Evolutionary conservation across 2,329 filamentous ascomycete species (phyloP), one percentile per base, ranked within the genome.

Genomic region (Colletotrichum sp.): DNA sequence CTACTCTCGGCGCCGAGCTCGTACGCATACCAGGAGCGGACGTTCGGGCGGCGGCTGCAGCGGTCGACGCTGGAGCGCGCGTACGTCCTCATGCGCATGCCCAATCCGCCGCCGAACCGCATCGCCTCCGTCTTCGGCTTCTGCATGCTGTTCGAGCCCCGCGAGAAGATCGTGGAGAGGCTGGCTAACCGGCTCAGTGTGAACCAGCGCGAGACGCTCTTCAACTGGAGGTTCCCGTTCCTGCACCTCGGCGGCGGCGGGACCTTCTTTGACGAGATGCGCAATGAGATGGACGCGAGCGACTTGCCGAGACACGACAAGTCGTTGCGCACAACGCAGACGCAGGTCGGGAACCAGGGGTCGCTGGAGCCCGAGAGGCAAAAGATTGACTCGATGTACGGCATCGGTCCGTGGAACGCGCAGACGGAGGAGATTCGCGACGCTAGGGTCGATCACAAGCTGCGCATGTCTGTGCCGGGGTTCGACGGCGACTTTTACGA

Each of bases 401-500:
- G 71, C 4, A 87, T 87, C 77, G 90, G 90, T 0, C 90, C 90
- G 0, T 91, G 90, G 75, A 81, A 83, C 8, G 78, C 83, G 8
- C 80, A 80, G 6, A 81, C 87, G 4, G 84, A 85, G 34, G 78
- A 84, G 2, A 82, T 86, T 2, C 83, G 86, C 22, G 87, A 89
- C 30, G 81, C 84, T 8, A 79, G 84, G 25, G 78, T 92, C 9
- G 85, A 88, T 48, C 56, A 48, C 15, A 85, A 87, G 18, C 86
- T 94, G 78, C 85, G 85, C 25, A 88, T 90, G 77, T 88, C 87
- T 52, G 82, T 93, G 9, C 88, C 90, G 1, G 93, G 91, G 0
- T 94, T 93, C 76, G 90, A 94, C 75, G 94, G 94, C 6, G 91
- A 94, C 66, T 97, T 95, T 87, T 94, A 94, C 78, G 94, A 97